Base-by-base conservation (phyloP, 495 filamentous ascomycete species). In the Trichocladium antarcticum region DNA sequence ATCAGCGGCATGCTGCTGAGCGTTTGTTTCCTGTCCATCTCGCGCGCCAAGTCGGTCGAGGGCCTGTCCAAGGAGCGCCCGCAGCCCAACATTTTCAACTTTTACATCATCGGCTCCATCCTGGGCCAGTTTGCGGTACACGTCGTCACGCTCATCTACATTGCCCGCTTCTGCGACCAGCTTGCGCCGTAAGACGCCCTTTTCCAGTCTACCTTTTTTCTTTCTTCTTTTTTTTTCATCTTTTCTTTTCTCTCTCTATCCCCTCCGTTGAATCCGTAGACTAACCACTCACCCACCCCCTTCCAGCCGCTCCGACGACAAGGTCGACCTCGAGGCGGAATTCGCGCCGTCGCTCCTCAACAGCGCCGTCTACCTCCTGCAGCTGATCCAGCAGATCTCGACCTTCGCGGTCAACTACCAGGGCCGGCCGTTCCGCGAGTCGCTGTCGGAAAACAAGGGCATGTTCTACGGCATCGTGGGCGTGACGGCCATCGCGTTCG, bases 1-100 rank as follows among this genome's bases (percentile, higher is more conserved):
- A 97, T 99, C 64, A 95, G 88, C 55, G 92, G 92, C 56, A 97
- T 99, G 87, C 79, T 99, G 67, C 95, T 99, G 93, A 96, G 89
- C 63, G 92, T 99, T 43, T 99, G 92, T 74, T 99, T 97, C 74
- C 71, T 99, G 60, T 94, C 87, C 21, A 90, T 99, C 57, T 97
- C 92, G 17, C 81, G 92, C 37, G 92, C 92, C 34, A 90, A 84
- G 77, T 84, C 89, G 42, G 93, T 99, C 39, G 92, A 97, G 70
- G 82, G 82, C 37, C 74, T 99, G 17, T 95, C 88, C 38, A 97
- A 97, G 74, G 92, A 99, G 69, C 83, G 92, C 22, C 92, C 92
- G 0, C 92, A 99, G 74, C 87, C 87, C 1, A 95, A 95, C 66
- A 99, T 99, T 62, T 99, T 97, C 74, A 99, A 99, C 66, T 76